Conservation (phyloP, 2,329 filamentous ascomycete species). For the Xylaria arbuscula region DNA sequence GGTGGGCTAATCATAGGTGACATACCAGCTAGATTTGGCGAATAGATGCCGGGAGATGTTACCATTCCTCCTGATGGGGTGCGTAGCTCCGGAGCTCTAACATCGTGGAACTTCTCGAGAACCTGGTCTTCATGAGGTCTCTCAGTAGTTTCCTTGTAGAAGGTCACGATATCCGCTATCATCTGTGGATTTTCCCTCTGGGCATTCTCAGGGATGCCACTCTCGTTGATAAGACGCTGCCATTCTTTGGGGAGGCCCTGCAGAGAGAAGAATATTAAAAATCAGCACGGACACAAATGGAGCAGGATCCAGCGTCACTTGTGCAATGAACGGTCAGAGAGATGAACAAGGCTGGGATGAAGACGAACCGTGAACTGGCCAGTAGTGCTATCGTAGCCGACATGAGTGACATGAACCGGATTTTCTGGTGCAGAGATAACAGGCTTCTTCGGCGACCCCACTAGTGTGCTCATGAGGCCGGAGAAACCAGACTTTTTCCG, state of each 20-base stretch:
- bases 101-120: conserved; percentile 96
- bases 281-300: conserved; percentile 38
- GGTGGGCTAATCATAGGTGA: conserved; percentile 79
- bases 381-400: conserved; percentile 95
- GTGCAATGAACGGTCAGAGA: conserved; percentile 9
- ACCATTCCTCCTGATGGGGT: conserved; percentile 58
- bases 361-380: conserved; percentile 90
- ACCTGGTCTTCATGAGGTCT: conserved; percentile 83
- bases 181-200: conserved; percentile 95
- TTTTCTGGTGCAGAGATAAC: conserved; percentile 98
- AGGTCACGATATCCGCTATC: conserved; percentile 93
- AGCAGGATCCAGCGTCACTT: conserved; percentile 15
- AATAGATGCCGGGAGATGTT: conserved; percentile 64
- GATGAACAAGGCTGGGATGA: conserved; percentile 21
- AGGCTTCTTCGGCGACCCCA: conserved; percentile 88
- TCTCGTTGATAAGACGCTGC: conserved; percentile 95
- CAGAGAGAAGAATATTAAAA: conserved; percentile 9
- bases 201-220: conserved; percentile 95
- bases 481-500: conserved; percentile 92
- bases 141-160: conserved; percentile 95
- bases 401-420: conserved; percentile 96
- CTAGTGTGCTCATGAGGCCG: conserved; percentile 83
- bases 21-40: conserved; percentile 66
- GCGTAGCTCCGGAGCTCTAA: conserved; percentile 68
- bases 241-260: conserved; percentile 97